Base-by-base conservation (phyloP, 2,329 filamentous ascomycete genomes). In the Sporothrix dimorphospora region DNA sequence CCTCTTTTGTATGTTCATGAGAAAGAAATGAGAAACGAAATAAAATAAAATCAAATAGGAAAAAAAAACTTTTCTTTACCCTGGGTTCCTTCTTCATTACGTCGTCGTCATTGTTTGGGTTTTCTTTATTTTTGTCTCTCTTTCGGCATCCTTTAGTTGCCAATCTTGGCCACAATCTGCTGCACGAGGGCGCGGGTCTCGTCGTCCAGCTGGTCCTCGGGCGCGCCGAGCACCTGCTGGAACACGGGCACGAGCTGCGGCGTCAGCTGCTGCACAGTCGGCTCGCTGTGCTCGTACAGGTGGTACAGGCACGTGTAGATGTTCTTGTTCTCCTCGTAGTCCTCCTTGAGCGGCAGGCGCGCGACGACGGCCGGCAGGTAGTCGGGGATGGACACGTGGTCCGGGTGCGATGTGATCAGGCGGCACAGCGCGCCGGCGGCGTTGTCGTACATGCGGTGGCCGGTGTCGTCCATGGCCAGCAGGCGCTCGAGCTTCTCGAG, bases 271-370 rank as follows among this genome's bases (percentile, higher is more conserved):
- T 90, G 88, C 63, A 94, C 87, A 1, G 89, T 91, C 14, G 87
- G 83, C 81, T 95, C 91, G 75, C 89, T 87, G 74, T 87, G 84
- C 77, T 91, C 88, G 81, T 94, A 98, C 75, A 98, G 88, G 81
- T 92, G 90, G 81, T 93, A 91, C 78, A 99, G 91, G 89, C 94
- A 97, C 81, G 92, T 88, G 83, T 92, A 99, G 73, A 98, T 90
- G 9, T 96, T 94, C 78, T 93, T 93, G 83, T 99, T 98, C 88
- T 98, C 96, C 82, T 98, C 94, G 78, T 89, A 98, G 81, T 98
- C 96, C 80, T 97, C 94, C 81, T 92, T 93, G 74, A 98, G 86
- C 11, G 96, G 96, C 49, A 98, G 88, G 38, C 94, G 87, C 74
- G 88, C 88, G 72, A 97, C 88, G 38, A 98, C 83, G 0, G 89